Percentiles rank a stretch among this genome's conserved stretches.
phyloP scores from a whole-genome alignment of 2,329 filamentous ascomycete genomes.

The Neofusicoccum sp. region DNA sequence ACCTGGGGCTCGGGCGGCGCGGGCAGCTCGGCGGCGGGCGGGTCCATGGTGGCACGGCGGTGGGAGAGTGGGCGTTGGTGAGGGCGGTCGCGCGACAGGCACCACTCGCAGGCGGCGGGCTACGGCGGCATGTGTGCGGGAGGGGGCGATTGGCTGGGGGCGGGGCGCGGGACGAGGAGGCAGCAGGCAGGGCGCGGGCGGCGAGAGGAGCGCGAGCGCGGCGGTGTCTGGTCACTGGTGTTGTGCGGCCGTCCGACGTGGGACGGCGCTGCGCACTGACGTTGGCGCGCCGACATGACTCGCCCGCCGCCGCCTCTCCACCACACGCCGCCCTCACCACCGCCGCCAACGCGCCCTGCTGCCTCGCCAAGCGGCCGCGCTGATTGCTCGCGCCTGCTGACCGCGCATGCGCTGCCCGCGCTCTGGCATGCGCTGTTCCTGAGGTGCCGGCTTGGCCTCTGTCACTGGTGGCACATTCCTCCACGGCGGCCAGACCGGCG shows the following conservation, averaged over 20 bases:
- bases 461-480: neutral
- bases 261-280: neutral
- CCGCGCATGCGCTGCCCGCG: slow-evolving; percentile 8
- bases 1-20: slow-evolving; percentile 26
- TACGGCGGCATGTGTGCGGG: slow-evolving; percentile 14
- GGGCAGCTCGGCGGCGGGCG: neutral
- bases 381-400: slow-evolving; percentile 4
- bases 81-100: slow-evolving; percentile 8
- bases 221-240: neutral
- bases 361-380: neutral
- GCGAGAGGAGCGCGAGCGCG: no score
- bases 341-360: neutral
- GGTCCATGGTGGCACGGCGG: slow-evolving; percentile 14
- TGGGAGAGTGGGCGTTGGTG: neutral
- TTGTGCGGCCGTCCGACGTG: slow-evolving; percentile 10
- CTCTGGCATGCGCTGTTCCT: slow-evolving; percentile 15
- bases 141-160: neutral
- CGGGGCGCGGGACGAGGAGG: neutral
- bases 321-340: neutral
- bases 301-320: neutral
- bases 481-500: slow-evolving; percentile 1
- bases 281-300: neutral
- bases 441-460: neutral
- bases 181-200: neutral
- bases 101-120: neutral